A percentile compares a stretch with the other conserved stretches of the same genome.
These are phyloP conservation scores for Colletotrichum agaves DNA, from an alignment of 2,329 filamentous ascomycete genomes.

Conservation along the genomic window DNA sequence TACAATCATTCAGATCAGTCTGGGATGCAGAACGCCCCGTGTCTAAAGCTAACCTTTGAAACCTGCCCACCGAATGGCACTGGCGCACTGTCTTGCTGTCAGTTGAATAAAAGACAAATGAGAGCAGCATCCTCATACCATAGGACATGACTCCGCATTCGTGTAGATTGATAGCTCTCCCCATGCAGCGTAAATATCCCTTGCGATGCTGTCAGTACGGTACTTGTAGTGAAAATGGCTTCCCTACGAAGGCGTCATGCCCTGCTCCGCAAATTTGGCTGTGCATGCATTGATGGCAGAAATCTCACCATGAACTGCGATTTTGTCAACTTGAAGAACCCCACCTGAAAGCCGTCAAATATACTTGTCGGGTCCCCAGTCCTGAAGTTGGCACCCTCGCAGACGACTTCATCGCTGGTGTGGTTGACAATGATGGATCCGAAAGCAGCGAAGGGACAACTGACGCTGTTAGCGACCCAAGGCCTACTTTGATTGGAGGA, in stretches of 20 bases:
- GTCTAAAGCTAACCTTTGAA: conserved; percentile 48
- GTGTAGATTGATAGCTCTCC: conserved; percentile 61
- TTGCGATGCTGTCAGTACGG: not conserved
- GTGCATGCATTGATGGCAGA: conserved; percentile 33
- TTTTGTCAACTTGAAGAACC: not conserved
- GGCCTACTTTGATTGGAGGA: too few relatives aligned
- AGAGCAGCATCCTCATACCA: conserved; percentile 43
- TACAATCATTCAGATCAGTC: not conserved
- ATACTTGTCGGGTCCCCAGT: conserved; percentile 30
- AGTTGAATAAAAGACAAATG: not conserved
- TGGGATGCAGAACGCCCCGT: not conserved
- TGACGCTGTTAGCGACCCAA: not conserved
- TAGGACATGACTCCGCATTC: conserved; percentile 67
- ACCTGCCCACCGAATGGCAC: conserved; percentile 65
- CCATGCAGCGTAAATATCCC: conserved; percentile 56
- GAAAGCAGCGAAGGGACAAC: conserved; percentile 64
- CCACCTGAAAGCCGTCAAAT: not conserved
- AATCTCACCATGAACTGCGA: conserved; percentile 26
- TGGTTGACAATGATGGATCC: conserved; percentile 67
- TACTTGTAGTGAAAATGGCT: fast-evolving
- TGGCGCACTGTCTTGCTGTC: conserved; percentile 55
- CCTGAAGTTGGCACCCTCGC: conserved; percentile 31
- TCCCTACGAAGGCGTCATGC: conserved; percentile 28
- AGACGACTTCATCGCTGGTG: conserved; percentile 51
- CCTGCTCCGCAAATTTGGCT: conserved; percentile 19